Conservation (phyloP, 192 early-diverging fungal genomes). For the Podila epicladia region DNA sequence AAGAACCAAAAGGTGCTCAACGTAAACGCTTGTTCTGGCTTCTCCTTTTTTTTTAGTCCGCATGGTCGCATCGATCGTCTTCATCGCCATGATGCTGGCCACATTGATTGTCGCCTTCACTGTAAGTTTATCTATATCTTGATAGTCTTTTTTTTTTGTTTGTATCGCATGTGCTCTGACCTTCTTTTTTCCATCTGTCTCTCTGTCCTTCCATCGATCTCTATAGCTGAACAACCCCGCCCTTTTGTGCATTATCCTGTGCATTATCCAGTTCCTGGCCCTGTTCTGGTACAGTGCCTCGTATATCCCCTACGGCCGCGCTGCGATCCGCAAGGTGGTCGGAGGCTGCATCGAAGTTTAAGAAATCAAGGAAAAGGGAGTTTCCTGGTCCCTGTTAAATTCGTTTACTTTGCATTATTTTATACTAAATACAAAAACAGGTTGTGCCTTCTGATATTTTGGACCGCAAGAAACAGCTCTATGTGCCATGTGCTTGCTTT, state of each 20-base stretch:
- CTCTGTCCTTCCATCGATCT: no score
- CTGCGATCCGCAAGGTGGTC: conserved; percentile 66
- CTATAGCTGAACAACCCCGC: conserved; percentile 55
- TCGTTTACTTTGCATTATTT: no score
- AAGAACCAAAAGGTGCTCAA: no score
- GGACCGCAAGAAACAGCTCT: no score
- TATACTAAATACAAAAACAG: no score
- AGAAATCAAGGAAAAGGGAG: not conserved
- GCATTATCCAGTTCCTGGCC: conserved; percentile 89
- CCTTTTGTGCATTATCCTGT: conserved; percentile 83
- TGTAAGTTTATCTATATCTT: conserved; percentile 32
- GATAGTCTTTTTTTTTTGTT: not conserved
- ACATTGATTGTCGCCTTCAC: conserved; percentile 83
- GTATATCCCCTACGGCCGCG: conserved; percentile 93
- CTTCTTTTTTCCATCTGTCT: not conserved
- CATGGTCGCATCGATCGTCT: conserved; percentile 78
- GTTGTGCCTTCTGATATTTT: no score
- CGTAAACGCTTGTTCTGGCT: conserved; percentile 6
- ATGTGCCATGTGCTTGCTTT: no score
- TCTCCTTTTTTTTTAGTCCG: conserved; percentile 56
- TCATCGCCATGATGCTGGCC: conserved; percentile 69
- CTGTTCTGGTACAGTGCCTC: conserved; percentile 88
- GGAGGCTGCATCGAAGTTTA: conserved; percentile 61
- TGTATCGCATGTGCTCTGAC: not conserved
- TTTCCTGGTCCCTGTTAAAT: not conserved